Evolutionary conservation across 1,284 basidiomycete genomes (phyloP).

Genomic region (Peniophora sp.): DNA sequence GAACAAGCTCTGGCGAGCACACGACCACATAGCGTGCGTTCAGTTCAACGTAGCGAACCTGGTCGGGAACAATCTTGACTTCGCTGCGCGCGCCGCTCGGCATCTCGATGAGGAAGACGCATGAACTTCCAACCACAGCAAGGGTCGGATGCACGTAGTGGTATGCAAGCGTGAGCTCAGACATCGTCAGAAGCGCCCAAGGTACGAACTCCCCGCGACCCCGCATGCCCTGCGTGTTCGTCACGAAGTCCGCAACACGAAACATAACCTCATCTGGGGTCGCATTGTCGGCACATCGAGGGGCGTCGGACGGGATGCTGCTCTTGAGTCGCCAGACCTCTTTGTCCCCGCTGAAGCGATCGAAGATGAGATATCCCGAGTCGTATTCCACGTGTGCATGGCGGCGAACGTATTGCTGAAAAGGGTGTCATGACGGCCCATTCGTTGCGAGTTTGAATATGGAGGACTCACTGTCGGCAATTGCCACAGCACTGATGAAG

Average conservation of each 20-base stretch:
- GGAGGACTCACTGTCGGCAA: constrained; percentile 32
- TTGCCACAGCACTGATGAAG: constrained; percentile 44
- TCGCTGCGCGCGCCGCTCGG: constrained; percentile 29
- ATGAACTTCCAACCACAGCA: constrained; percentile 33
- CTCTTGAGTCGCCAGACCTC: constrained; percentile 59
- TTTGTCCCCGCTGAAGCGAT: constrained; percentile 44
- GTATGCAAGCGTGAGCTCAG: constrained; percentile 45
- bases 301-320: constrained; percentile 20
- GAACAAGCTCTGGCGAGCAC: constrained; percentile 38
- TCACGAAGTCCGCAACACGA: constrained; percentile 19
- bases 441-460: background rate
- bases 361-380: constrained; percentile 64
- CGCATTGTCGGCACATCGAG: constrained; percentile 9
- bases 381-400: constrained; percentile 70
- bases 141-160: constrained; percentile 64
- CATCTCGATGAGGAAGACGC: constrained; percentile 56
- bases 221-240: constrained; percentile 23
- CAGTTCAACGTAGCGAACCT: constrained; percentile 61
- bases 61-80: constrained; percentile 12
- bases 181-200: constrained; percentile 45
- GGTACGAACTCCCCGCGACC: constrained; percentile 6
- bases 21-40: constrained; percentile 52
- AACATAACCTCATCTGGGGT: constrained; percentile 16
- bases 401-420: constrained; percentile 41
- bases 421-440: constrained; percentile 14